phyloP scores from a whole-genome alignment of 805 yeast genomes.

The Nakazawaea ambrosiae region DNA sequence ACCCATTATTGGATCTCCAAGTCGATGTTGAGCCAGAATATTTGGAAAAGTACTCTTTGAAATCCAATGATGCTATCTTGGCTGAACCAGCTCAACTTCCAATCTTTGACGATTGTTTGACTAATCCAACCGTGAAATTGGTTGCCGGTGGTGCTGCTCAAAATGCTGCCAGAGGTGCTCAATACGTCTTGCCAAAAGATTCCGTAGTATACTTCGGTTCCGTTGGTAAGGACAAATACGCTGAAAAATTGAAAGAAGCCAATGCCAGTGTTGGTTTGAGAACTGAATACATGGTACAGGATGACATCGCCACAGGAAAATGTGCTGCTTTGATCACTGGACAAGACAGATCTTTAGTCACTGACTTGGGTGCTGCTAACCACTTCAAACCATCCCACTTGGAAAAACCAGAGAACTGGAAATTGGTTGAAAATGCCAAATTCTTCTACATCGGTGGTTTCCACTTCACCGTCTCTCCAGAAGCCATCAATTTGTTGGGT shows the following conservation, averaged over 20 bases:
- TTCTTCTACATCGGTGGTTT: slow-evolving; percentile 95
- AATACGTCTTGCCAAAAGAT: slow-evolving; percentile 72
- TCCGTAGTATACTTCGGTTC: slow-evolving; percentile 94
- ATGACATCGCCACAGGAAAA: slow-evolving; percentile 81
- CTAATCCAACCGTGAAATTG: slow-evolving; percentile 50
- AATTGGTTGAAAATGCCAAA: slow-evolving; percentile 70
- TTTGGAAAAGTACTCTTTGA: slow-evolving; percentile 74
- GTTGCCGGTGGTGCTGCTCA: slow-evolving; percentile 99
- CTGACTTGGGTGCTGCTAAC: slow-evolving; percentile 97
- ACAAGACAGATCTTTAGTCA: slow-evolving; percentile 83
- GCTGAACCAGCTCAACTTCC: slow-evolving; percentile 78
- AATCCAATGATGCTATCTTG: slow-evolving; percentile 91
- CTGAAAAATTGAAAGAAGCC: slow-evolving; percentile 75
- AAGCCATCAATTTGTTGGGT: slow-evolving; percentile 83
- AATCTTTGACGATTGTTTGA: slow-evolving; percentile 73
- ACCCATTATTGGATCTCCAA: slow-evolving; percentile 87
- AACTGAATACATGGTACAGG: slow-evolving; percentile 79
- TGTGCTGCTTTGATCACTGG: slow-evolving; percentile 95
- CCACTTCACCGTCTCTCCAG: slow-evolving; percentile 97
- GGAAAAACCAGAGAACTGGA: slow-evolving; percentile 87
- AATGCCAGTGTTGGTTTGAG: slow-evolving; percentile 83
- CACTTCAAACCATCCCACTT: slow-evolving; percentile 88
- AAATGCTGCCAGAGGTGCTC: slow-evolving; percentile 98
- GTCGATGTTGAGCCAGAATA: slow-evolving; percentile 62
- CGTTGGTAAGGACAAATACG: slow-evolving; percentile 88